Evolutionary conservation across 2,329 filamentous ascomycete species (phyloP), one percentile per base, ranked within the genome.

Genomic region (Cordyceps sp.): DNA sequence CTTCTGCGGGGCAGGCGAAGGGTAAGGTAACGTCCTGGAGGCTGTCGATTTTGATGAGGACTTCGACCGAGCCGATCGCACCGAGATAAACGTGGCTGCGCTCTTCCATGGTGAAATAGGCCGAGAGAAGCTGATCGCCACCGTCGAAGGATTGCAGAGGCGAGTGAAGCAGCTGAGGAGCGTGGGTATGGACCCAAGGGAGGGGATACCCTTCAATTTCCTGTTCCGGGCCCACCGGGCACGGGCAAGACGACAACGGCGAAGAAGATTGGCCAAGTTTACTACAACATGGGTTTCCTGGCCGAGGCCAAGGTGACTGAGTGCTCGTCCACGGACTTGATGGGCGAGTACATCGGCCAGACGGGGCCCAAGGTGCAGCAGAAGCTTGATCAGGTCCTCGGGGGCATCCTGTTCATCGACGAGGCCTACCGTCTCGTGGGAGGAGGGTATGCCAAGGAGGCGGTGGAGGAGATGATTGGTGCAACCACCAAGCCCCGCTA

Each of bases 231-330:
- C 0, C 55, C 55, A 0, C 73, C 73, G 12, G 75, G 73, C 0
- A 84, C 78, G 0, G 80, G 79, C 0, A 85, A 85, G 44, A 83
- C 78, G 0, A 75, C 73, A 0, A 82, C 61, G 0, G 81, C 81
- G 0, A 57, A 64, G n/a, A 78, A 75, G 37, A 80, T 86, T 64
- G 79, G 79, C 4, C 68, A 81, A 38, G 59, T 86, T 0, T 86
- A 71, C 44, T 85, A 81, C 43, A 73, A 85, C 41, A 69, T 84
- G 62, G 78, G 78, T 0, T 68, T 85, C 22, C 53, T 86, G 0
- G 53, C 67, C 0, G 58, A 58, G 0, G 62, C 60, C 0, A 66
- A 75, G 18, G 73, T 84, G 0, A 47, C 73, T 0, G 74, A 83
- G 33, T 69, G 63, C 29, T 84, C 79, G 0, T 73, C 75, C 0